Evolutionary conservation across 306 rosid genomes (phyloP), one percentile per base, ranked within the genome.

Genomic region (Quercus alba): DNA sequence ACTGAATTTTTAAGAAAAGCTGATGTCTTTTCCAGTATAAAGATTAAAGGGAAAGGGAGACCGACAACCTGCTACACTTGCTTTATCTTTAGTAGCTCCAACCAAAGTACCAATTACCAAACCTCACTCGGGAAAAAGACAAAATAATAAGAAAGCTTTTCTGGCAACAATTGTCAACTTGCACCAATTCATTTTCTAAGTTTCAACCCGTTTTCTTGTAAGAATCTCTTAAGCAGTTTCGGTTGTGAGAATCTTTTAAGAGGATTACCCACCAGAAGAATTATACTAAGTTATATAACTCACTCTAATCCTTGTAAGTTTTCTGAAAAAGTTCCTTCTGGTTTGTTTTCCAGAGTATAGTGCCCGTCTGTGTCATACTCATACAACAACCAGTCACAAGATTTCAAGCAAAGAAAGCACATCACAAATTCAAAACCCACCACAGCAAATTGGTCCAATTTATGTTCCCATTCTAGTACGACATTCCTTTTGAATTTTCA

Each of bases 51-150:
- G 54, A 51, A 73, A 28, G 30, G 78, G 67, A 59, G 35, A 31
- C 64, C 23, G 82, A 77, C 84, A 84, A 70, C 46, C 77, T 69
- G 67, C 57, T 28, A 51, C 64, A 25, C 82, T 73, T 78, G 80
- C 85, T 81, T 84, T 74, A 73, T 19, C 77, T 81, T 76, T 67
- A 30, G 77, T 58, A 78, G 80, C 57, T 21, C 79, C 44, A 44
- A 74, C 46, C 86, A 78, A 66, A 67, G 67, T 55, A 49, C 54
- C 54, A 49, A 49, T 49, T 49, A 83, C 55, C 77, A 33, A 44
- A 77, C 80, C 69, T 49, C 51, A 67, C 72, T 35, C 6, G 10
- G 28, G 52, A 19, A n/a, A 33, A 68, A 68, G n/a, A 23, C 35
- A 67, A 0, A 14, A 5, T 18, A 41, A 8, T 41, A 41, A 38